Base-by-base conservation (phyloP, 331 rosid genomes). In the Pyrus hybrid region DNA sequence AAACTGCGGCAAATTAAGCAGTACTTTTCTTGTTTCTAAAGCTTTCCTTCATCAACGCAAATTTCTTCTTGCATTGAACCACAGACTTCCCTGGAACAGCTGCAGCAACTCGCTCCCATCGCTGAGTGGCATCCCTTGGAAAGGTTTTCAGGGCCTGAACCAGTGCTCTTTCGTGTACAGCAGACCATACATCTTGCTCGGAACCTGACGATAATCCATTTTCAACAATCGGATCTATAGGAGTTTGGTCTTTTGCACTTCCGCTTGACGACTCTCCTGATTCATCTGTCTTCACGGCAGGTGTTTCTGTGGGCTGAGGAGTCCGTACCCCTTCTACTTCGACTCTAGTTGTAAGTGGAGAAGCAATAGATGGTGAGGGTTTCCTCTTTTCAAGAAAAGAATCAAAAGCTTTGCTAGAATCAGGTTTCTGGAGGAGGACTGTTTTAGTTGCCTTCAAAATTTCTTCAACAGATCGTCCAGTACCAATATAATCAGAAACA, bases 401-500 rank as follows among this genome's bases (percentile, higher is more conserved):
- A 71, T 95, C 99, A 77, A 92, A 95, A 68, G 98, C 96, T 72
- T 92, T 95, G 64, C 93, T 61, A 30, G 96, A 83, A 84, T 95
- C 99, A 6, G 99, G 99, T 83, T 95, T 95, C 83, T 95, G 98
- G 23, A 95, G 93, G 71, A 95, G 99, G 69, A 90, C 93, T 1
- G 96, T 89, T 86, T 95, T 95, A n/a, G 97, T 92, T 66, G 99
- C 99, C 93, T 89, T 92, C 81, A 95, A 76, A 62, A 95, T 95
- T 85, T 95, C 99, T 78, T 95, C 99, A 53, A 95, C 97, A 8
- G 98, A 86, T 81, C 99, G 88, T 67, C 86, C 89, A 1, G 98
- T 92, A 28, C 98, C 98, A 65, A 95, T 87, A 84, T 92, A 95
- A 23, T 92, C 99, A 12, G 99, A 92, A 81, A 95, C 86, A 77